Base-by-base conservation (phyloP, 176 grass and related monocot genomes). In the Cenchrus americanus region DNA sequence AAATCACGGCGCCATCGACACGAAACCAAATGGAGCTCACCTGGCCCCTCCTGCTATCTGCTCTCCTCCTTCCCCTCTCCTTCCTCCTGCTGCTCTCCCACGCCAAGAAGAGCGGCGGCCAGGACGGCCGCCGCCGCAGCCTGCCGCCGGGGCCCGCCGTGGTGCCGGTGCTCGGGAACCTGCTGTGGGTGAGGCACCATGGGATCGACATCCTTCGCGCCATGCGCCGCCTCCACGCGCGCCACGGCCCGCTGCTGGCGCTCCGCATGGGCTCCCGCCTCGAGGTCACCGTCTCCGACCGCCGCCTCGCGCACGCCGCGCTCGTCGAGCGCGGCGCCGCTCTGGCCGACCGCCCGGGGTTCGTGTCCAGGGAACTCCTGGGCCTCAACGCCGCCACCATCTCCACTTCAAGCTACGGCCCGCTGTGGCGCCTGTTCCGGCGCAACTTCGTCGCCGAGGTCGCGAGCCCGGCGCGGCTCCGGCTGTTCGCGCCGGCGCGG, bases 361-460 rank as follows among this genome's bases (percentile, higher is more conserved):
- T 23, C 11, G 23, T 62, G 37, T 12, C 58, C 15, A 43, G 53
- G 10, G 18, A 53, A 10, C 3, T 88, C 70, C 14, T 88, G 27
- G 51, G 67, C 0, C 42, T 34, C 9, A 19, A 82, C 66, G 32
- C 47, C 21, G 47, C 11, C 65, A 24, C 26, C 70, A 67, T 88
- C 77, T 23, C 24, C 19, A 24, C 46, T 10, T 61, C 86, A 24
- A 59, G 46, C 55, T 88, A 88, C 30, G 79, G 79, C 69, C 86
- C 86, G 11, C 61, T 76, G 13, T 87, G 86, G 86, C 86, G 86
- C 5, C n/a, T 47, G 5, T 26, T 87, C 58, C 79, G 86, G 2
- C 79, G 86, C 59, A 87, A 87, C 78, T 73, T 87, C n/a, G 78
- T 68, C 7, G 18, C 78, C 46, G 79, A 87, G 78, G 34, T 81